A percentile compares a stretch with the other conserved stretches of the same genome.
Evolutionary conservation across 208 protist species (phyloP).

Genomic region (Herpetomonas tarakana): DNA sequence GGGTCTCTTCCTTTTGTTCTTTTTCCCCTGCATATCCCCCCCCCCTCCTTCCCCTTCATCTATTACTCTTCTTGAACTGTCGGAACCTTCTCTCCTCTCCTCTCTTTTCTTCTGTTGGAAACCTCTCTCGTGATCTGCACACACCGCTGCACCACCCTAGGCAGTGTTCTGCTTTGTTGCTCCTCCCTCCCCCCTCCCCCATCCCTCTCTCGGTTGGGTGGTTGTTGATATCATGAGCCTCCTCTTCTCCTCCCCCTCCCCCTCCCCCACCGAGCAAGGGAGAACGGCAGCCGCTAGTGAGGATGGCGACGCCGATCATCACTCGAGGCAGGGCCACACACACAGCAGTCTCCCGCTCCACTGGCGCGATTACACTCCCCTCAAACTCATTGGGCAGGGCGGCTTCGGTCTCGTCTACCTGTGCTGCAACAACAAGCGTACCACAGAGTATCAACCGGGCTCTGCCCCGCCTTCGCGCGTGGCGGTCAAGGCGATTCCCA

Average conservation of each 20-base stretch:
- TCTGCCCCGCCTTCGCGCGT: slow-evolving; percentile 47
- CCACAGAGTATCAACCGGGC: slow-evolving; percentile 4
- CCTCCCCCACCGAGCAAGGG: not conserved
- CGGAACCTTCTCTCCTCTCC: not conserved
- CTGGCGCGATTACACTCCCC: slow-evolving; percentile 49
- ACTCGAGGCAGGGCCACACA: too few species aligned
- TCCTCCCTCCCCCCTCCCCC: not conserved
- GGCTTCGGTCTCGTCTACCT: slow-evolving; percentile 79
- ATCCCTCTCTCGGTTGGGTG: not conserved
- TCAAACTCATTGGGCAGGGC: slow-evolving; percentile 55
- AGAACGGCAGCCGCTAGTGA: too few species aligned
- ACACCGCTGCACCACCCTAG: not conserved
- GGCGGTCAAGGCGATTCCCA: slow-evolving; percentile 70
- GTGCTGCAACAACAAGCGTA: slow-evolving; percentile 42
- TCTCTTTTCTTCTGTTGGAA: not conserved
- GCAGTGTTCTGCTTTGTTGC: not conserved
- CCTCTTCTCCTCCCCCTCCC: not conserved
- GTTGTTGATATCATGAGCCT: too few species aligned
- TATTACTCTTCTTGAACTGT: slow-evolving; percentile 9
- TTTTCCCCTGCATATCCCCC: slow-evolving; percentile 10
- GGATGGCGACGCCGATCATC: too few species aligned
- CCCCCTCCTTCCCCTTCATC: slow-evolving; percentile 5
- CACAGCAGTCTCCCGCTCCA: too few species aligned
- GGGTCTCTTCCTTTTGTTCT: slow-evolving; percentile 1
- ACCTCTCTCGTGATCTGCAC: slow-evolving; percentile 8